Percentiles rank a stretch among this genome's conserved stretches.
Evolutionary conservation across 225 moss, liverwort and hornwort species (phyloP).

Genomic region (Polytrichum formosum): DNA sequence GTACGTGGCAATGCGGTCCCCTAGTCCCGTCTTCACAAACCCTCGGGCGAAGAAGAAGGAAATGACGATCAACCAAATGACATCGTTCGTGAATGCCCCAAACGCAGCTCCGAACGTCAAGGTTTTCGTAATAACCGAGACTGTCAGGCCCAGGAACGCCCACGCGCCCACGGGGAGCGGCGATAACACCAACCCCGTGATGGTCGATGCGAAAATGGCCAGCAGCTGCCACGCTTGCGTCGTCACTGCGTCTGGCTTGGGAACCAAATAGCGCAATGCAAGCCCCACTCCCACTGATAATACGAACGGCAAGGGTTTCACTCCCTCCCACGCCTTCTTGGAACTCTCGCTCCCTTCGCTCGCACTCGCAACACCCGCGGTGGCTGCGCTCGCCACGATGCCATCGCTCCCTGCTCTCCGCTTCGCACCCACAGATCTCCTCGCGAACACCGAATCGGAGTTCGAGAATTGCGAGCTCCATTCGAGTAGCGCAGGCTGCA

Average conservation of each 20-base stretch:
- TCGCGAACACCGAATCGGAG: slow-evolving; percentile 4
- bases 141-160: slow-evolving; percentile 89
- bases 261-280: slow-evolving; percentile 68
- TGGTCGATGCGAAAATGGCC: slow-evolving; percentile 90
- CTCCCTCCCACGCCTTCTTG: slow-evolving; percentile 53
- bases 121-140: slow-evolving; percentile 82
- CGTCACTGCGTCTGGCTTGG: slow-evolving; percentile 71
- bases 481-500: slow-evolving; percentile 6
- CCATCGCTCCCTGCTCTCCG: slow-evolving; percentile 7
- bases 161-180: slow-evolving; percentile 98
- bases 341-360: slow-evolving; percentile 1
- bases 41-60: slow-evolving; percentile 98
- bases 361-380: background rate
- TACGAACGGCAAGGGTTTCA: slow-evolving; percentile 71
- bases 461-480: slow-evolving; percentile 19
- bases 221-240: slow-evolving; percentile 93
- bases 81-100: slow-evolving; percentile 93
- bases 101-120: slow-evolving; percentile 75
- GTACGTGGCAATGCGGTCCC: slow-evolving; percentile 66
- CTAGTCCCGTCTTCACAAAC: slow-evolving; percentile 86
- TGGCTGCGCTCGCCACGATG: slow-evolving; percentile 18
- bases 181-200: slow-evolving; percentile 84
- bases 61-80: slow-evolving; percentile 97
- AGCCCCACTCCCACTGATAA: slow-evolving; percentile 74
- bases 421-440: slow-evolving; percentile 3